Conservation (phyloP, 257 asterid genomes). For the Jacaranda copaia region DNA sequence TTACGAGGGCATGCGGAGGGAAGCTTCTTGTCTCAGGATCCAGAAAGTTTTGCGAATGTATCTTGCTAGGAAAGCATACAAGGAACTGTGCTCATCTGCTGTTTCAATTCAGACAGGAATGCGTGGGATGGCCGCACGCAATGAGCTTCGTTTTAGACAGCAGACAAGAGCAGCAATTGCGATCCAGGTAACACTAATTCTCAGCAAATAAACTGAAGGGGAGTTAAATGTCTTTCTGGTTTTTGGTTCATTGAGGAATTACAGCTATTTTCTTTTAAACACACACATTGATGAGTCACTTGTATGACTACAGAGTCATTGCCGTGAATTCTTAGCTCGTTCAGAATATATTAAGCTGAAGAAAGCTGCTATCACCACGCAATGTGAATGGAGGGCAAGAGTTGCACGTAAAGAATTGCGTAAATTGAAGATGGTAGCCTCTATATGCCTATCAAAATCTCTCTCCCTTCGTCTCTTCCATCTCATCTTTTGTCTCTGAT, state of each 20-base stretch:
- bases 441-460: constrained; percentile 27
- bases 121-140: constrained; percentile 97
- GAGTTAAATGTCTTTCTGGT: constrained; percentile 7
- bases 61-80: constrained; percentile 85
- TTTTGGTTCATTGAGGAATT: constrained; percentile 21
- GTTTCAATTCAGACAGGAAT: constrained; percentile 86
- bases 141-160: constrained; percentile 83
- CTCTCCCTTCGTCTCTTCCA: constrained; percentile 13
- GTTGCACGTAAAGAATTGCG: constrained; percentile 91
- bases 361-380: constrained; percentile 85
- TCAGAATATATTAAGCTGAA: constrained; percentile 64
- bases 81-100: constrained; percentile 71
- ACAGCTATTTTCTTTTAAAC: not conserved
- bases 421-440: constrained; percentile 78
- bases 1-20: constrained; percentile 82
- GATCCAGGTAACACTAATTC: constrained; percentile 68
- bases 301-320: constrained; percentile 72
- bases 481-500: not conserved
- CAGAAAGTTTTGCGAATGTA: constrained; percentile 85
- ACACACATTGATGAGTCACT: constrained; percentile 35
- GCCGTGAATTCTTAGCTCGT: constrained; percentile 81
- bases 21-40: constrained; percentile 74
- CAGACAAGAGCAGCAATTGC: constrained; percentile 82
- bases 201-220: constrained; percentile 12
- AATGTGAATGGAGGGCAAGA: constrained; percentile 91